Conservation (phyloP, 345 rosid genomes). For the Gossypium stocksii region DNA sequence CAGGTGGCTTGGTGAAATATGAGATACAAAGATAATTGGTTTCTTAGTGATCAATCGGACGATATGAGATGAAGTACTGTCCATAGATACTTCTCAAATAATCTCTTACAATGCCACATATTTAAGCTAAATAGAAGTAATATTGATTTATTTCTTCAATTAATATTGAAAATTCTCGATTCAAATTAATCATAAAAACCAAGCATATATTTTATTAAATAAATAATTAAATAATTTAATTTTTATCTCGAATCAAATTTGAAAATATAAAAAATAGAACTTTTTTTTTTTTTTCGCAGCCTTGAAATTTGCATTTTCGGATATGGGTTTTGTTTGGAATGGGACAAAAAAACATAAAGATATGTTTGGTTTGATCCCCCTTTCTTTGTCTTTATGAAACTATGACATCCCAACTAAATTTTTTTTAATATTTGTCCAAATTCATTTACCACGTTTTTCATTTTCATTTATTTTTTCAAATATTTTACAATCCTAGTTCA, state of each 20-base stretch:
- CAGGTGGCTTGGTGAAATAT: too few species aligned
- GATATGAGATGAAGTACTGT: rapidly evolving
- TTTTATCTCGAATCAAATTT: too few species aligned
- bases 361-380: not conserved
- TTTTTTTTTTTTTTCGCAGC: not conserved
- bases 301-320: not conserved
- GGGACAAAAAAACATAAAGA: not conserved
- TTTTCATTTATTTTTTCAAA: not conserved
- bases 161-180: too few species aligned
- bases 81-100: too few species aligned
- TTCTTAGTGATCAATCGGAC: rapidly evolving
- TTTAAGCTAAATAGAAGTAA: too few species aligned
- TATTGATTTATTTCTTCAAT: too few species aligned
- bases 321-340: not conserved
- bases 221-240: too few species aligned
- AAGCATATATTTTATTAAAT: too few species aligned
- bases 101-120: rapidly evolving
- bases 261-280: too few species aligned
- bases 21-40: too few species aligned
- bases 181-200: too few species aligned
- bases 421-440: not conserved
- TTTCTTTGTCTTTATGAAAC: not conserved
- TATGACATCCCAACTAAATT: not conserved
- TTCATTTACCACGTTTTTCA: not conserved
- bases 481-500: not conserved